These are phyloP conservation scores for Leptographium flavum DNA, from an alignment of 2,329 filamentous ascomycete genomes.

Conservation along the genomic window DNA sequence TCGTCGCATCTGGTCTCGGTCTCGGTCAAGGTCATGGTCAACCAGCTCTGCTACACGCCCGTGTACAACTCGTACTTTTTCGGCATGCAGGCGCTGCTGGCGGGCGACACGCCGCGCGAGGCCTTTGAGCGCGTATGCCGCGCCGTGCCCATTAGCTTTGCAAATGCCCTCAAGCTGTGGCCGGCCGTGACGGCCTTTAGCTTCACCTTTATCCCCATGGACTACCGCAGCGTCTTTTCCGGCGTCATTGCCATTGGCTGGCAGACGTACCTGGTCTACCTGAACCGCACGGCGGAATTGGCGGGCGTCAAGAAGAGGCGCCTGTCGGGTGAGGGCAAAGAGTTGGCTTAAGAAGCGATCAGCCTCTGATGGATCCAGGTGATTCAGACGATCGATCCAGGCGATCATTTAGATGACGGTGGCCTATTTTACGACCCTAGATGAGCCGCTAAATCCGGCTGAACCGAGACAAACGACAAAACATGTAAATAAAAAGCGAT, in stretches of 20 bases:
- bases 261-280: slow-evolving; percentile 78
- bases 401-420: too few species aligned
- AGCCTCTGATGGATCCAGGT: too few species aligned
- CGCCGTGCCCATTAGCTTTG: slow-evolving; percentile 62
- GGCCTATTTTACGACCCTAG: too few species aligned
- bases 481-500: too few species aligned
- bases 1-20: slow-evolving; percentile 56
- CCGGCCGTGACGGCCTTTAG: slow-evolving; percentile 74
- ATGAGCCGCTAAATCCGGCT: too few species aligned
- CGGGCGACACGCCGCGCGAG: slow-evolving; percentile 50
- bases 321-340: slow-evolving; percentile 8
- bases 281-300: slow-evolving; percentile 59
- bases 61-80: slow-evolving; percentile 77
- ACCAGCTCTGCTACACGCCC: slow-evolving; percentile 70
- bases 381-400: too few species aligned
- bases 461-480: too few species aligned
- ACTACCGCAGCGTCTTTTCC: slow-evolving; percentile 69
- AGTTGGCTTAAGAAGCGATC: too few species aligned
- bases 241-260: slow-evolving; percentile 72
- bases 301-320: slow-evolving; percentile 24
- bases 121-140: slow-evolving; percentile 56
- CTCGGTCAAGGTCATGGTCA: slow-evolving; percentile 62
- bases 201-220: slow-evolving; percentile 68
- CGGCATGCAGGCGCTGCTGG: slow-evolving; percentile 59
- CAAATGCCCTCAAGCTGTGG: slow-evolving; percentile 80